A percentile compares a stretch with the other conserved stretches of the same genome.
Evolutionary conservation across 176 grass and related monocot genomes (phyloP).

Genomic region (Zoysia japonica): DNA sequence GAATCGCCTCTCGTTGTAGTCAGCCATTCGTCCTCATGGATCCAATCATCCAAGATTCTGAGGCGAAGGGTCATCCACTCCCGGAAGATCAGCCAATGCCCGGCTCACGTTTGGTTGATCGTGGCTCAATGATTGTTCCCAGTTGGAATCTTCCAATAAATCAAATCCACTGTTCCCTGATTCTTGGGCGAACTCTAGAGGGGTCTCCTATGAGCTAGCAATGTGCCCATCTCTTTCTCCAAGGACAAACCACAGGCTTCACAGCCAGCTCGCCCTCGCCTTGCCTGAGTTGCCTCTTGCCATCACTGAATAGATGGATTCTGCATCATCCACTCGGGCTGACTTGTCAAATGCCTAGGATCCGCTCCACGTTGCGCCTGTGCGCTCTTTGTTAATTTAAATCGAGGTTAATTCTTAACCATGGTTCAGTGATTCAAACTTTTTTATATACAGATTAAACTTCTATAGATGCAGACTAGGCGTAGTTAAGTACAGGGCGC

Average conservation of each 20-base stretch:
- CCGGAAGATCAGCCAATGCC: not conserved
- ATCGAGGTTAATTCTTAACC: slow-evolving; percentile 21
- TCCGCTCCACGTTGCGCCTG: not conserved
- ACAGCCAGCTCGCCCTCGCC: not conserved
- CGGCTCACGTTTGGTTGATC: not conserved
- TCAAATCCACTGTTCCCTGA: slow-evolving; percentile 21
- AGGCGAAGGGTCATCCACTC: not conserved
- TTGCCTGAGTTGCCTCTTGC: not conserved
- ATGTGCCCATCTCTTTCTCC: not conserved
- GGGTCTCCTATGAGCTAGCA: slow-evolving; percentile 17
- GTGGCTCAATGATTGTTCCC: slow-evolving; percentile 15
- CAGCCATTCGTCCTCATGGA: not conserved
- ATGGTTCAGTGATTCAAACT: not conserved
- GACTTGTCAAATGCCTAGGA: not conserved
- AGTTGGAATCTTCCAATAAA: not conserved
- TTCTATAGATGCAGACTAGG: slow-evolving; percentile 3
- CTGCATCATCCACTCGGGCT: not conserved
- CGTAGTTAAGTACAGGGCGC: not conserved
- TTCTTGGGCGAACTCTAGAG: slow-evolving; percentile 26
- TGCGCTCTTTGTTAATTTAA: not conserved
- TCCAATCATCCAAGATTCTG: not conserved
- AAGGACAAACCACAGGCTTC: not conserved
- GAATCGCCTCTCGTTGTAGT: slow-evolving; percentile 17
- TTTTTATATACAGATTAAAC: not conserved
- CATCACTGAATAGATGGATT: not conserved